Evolutionary conservation across 805 yeast genomes (phyloP).

Genomic region (Wickerhamomyces xylosicus): DNA sequence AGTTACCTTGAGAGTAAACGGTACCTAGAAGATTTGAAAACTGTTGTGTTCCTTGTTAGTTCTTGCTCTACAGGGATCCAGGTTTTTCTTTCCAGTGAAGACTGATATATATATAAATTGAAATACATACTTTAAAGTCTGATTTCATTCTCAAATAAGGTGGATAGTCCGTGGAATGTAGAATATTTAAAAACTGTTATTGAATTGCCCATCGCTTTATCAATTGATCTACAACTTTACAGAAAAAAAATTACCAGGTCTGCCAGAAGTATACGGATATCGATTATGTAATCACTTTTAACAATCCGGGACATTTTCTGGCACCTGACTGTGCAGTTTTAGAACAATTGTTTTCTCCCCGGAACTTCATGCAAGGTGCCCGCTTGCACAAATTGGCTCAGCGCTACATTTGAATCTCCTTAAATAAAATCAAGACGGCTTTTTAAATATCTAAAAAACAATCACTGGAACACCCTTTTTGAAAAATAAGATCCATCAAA

Average conservation of each 20-base stretch:
- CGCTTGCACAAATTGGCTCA: no score
- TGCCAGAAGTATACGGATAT: background rate
- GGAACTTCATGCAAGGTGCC: no score
- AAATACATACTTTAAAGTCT: constrained; percentile 40
- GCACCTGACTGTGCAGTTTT: background rate
- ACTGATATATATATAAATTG: background rate
- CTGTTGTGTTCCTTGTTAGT: constrained; percentile 18
- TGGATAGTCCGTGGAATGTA: background rate
- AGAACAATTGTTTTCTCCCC: no score
- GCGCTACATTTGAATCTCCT: no score
- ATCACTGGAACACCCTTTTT: no score
- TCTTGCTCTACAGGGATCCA: no score
- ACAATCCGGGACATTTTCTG: background rate
- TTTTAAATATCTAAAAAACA: no score
- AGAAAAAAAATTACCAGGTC: background rate
- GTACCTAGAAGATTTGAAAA: constrained; percentile 89
- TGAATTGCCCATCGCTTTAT: background rate
- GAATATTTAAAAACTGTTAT: no score
- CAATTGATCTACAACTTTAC: background rate
- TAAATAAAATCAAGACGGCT: no score
- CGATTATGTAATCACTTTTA: no score
- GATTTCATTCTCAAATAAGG: constrained; percentile 55
- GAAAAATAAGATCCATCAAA: no score
- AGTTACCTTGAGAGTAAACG: constrained; percentile 88
- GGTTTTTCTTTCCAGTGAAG: no score